A percentile compares a stretch with the other conserved stretches of the same genome.
These are phyloP conservation scores for Parachlorella kessleri DNA, from an alignment of 139 green algal genomes.

Conservation along the genomic window DNA sequence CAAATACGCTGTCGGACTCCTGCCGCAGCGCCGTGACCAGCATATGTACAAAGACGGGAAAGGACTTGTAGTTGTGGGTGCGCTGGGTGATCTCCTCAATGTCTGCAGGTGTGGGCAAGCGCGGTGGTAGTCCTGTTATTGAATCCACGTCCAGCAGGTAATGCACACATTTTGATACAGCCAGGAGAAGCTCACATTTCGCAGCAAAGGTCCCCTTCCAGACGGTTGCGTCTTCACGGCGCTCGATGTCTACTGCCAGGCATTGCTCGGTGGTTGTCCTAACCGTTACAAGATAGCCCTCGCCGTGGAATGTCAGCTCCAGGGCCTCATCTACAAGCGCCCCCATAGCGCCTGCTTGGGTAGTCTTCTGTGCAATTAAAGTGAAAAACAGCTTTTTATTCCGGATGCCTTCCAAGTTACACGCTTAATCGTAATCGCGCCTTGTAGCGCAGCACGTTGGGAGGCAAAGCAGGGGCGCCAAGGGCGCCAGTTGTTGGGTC, in stretches of 20 bases:
- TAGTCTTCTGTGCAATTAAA: not conserved
- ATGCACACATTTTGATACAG: no score
- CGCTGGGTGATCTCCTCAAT: conserved; percentile 92
- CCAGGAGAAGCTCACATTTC: conserved; percentile 61
- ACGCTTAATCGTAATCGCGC: no score
- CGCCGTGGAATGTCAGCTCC: conserved; percentile 19
- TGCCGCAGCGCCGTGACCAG: conserved; percentile 73
- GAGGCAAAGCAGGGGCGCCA: no score
- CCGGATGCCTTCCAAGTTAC: no score
- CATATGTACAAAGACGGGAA: conserved; percentile 86
- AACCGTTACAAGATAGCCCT: conserved; percentile 1
- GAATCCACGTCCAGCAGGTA: no score
- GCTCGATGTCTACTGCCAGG: conserved; percentile 72
- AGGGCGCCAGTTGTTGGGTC: no score
- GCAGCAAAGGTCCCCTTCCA: conserved; percentile 79
- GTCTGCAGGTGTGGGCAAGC: conserved; percentile 74
- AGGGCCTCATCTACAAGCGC: no score
- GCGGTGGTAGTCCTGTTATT: no score
- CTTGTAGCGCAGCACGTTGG: no score
- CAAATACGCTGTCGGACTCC: conserved; percentile 78
- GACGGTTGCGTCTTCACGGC: conserved; percentile 51
- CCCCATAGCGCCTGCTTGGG: not conserved
- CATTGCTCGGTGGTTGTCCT: not conserved
- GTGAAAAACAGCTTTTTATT: not conserved
- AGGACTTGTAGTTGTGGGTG: conserved; percentile 85